Evolutionary conservation across 139 green algal genomes (phyloP).

Genomic region (Pseudopediastrum boryanum): DNA sequence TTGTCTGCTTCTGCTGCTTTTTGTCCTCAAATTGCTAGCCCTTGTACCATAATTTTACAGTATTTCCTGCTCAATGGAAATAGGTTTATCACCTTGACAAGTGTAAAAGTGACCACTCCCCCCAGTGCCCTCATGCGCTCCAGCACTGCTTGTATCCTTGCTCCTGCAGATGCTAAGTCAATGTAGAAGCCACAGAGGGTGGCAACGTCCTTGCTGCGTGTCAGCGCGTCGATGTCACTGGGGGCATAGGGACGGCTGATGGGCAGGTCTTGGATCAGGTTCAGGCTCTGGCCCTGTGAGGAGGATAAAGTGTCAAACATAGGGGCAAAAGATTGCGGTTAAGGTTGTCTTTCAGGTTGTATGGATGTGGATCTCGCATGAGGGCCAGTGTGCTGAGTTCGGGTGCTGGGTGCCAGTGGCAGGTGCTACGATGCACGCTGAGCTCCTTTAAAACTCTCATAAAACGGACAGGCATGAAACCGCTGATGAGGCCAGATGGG

Average conservation of each 20-base stretch:
- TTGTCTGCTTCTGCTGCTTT: too few relatives aligned
- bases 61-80: background rate
- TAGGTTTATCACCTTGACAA: constrained; percentile 34
- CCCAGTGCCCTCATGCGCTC: constrained; percentile 71
- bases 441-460: too few relatives aligned
- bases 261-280: constrained; percentile 76
- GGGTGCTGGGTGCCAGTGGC: too few relatives aligned
- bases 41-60: background rate
- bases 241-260: constrained; percentile 64
- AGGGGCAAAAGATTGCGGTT: too few relatives aligned
- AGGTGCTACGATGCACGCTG: too few relatives aligned
- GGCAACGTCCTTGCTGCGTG: constrained; percentile 45
- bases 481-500: too few relatives aligned
- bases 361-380: too few relatives aligned
- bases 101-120: constrained; percentile 50
- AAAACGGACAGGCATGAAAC: too few relatives aligned
- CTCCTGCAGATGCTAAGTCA: constrained; percentile 55
- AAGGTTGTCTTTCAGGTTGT: too few relatives aligned
- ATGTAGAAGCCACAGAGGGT: constrained; percentile 77
- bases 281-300: constrained; percentile 39
- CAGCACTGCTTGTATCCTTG: constrained; percentile 49
- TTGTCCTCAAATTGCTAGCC: too few relatives aligned
- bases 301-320: too few relatives aligned
- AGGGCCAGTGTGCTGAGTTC: too few relatives aligned
- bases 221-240: constrained; percentile 61